These are phyloP conservation scores for Chaetoceros muelleri DNA, from an alignment of 108 stramenopile species.

Conservation along the genomic window DNA sequence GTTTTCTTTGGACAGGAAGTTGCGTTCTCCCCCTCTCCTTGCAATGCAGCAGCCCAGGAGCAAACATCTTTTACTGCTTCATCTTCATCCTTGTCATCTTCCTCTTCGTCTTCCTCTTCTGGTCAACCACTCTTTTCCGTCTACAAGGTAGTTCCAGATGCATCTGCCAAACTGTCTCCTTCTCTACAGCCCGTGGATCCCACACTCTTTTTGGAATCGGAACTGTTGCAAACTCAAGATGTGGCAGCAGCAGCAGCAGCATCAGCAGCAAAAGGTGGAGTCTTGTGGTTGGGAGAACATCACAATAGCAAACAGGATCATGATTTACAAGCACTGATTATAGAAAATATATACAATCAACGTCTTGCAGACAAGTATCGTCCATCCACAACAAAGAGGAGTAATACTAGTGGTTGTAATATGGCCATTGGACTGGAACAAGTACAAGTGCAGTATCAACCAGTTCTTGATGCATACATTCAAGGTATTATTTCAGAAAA, in stretches of 20 bases:
- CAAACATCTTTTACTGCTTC: no score
- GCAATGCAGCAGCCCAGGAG: no score
- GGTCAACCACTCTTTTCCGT: no score
- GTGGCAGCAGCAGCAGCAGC: neutral
- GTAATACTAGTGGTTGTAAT: constrained; percentile 1
- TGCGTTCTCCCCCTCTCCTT: no score
- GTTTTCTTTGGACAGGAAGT: no score
- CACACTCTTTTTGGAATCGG: neutral
- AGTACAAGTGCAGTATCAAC: constrained; percentile 59
- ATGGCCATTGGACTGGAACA: constrained; percentile 71
- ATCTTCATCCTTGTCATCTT: no score
- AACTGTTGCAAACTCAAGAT: neutral
- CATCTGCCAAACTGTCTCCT: neutral
- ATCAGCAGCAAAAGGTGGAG: constrained; percentile 9
- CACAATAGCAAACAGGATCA: constrained; percentile 61
- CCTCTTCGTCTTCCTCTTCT: no score
- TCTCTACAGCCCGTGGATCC: neutral
- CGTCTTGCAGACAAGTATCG: constrained; percentile 2
- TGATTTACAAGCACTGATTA: constrained; percentile 34
- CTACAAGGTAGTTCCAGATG: neutral
- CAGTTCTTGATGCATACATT: constrained; percentile 48
- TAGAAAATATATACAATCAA: constrained; percentile 25
- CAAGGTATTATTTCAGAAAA: constrained; percentile 23
- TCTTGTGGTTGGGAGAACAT: constrained; percentile 62
- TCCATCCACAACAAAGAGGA: constrained; percentile 1